Conservation (phyloP, 179 eudicot species). For the Heliamphora pulchella region DNA sequence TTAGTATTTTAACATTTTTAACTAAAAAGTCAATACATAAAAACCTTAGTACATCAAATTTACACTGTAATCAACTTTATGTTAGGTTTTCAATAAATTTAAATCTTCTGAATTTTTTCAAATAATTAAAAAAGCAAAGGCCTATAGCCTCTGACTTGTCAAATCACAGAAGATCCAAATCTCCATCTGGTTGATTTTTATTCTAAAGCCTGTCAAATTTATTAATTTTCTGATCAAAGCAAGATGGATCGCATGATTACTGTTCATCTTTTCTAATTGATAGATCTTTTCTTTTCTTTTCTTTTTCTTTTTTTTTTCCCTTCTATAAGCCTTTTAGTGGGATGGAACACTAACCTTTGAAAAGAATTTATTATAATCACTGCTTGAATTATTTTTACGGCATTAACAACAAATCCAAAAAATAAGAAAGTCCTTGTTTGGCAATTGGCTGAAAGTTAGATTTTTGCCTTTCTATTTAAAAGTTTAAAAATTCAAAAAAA, state of each 20-base stretch:
- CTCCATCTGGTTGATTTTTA: background rate
- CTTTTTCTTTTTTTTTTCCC: background rate
- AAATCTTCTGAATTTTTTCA: no score
- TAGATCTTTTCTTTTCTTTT: background rate
- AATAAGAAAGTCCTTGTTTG: background rate
- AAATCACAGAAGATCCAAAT: background rate
- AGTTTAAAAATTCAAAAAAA: no score
- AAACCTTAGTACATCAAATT: no score
- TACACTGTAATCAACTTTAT: no score
- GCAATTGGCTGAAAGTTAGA: no score
- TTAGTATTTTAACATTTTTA: no score
- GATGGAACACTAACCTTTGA: background rate
- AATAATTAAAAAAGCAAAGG: no score
- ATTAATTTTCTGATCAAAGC: conserved; percentile 1
- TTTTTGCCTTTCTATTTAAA: no score
- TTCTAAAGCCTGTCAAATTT: conserved; percentile 1
- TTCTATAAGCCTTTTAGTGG: conserved; percentile 3
- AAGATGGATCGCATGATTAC: conserved; percentile 11
- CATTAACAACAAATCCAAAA: background rate
- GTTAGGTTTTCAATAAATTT: no score
- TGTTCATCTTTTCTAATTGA: background rate
- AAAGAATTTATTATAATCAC: background rate
- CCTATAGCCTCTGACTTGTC: background rate
- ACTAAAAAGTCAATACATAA: no score
- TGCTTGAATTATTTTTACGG: background rate